Evolutionary conservation across 352 stramenopile species (phyloP).

Genomic region (Plasmopara viticola): DNA sequence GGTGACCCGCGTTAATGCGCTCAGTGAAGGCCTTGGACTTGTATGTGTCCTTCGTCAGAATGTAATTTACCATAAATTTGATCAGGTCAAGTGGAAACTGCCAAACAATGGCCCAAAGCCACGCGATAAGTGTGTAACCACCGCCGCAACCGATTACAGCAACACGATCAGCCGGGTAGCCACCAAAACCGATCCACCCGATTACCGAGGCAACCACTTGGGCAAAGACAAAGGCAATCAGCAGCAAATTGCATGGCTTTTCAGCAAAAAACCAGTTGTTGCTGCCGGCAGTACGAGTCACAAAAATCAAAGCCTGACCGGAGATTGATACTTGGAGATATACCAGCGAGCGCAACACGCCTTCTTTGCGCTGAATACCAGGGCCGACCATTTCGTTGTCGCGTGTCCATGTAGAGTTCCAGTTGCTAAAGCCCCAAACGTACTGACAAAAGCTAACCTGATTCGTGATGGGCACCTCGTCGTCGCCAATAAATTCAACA

Average conservation of each 20-base stretch:
- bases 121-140: conserved; percentile 57
- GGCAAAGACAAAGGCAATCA: conserved; percentile 64
- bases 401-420: conserved; percentile 59
- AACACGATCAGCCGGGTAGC: conserved; percentile 61
- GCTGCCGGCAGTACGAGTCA: conserved; percentile 63
- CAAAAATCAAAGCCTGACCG: conserved; percentile 67
- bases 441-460: conserved; percentile 61
- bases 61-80: conserved; percentile 67
- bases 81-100: conserved; percentile 70
- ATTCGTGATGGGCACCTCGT: conserved; percentile 59
- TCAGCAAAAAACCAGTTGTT: conserved; percentile 79
- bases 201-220: conserved; percentile 60
- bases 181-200: conserved; percentile 57
- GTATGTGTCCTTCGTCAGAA: conserved; percentile 20
- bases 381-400: conserved; percentile 59
- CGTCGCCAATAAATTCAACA: conserved; percentile 51
- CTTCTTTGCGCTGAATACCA: conserved; percentile 61
- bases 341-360: conserved; percentile 54
- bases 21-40: conserved; percentile 56
- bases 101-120: conserved; percentile 65
- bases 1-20: conserved; percentile 70
- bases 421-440: conserved; percentile 64
- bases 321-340: conserved; percentile 75
- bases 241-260: conserved; percentile 52
- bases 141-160: conserved; percentile 61